A percentile compares a stretch with the other conserved stretches of the same genome.
phyloP scores from a whole-genome alignment of 805 yeast species.

The Candida ulmi region DNA sequence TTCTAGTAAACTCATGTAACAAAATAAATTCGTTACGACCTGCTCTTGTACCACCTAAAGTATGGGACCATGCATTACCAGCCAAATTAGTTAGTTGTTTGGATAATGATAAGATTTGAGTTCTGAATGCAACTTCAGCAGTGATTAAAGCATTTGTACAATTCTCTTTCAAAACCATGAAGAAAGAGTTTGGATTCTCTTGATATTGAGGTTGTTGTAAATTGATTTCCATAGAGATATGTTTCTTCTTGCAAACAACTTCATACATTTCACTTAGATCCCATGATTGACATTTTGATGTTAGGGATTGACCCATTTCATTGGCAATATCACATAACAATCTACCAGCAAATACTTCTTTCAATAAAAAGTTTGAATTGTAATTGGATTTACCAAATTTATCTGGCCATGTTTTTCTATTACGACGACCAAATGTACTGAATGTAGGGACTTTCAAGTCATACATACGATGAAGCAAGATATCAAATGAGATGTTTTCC shows the following conservation, averaged over 20 bases:
- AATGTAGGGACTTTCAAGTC: slow-evolving; percentile 71
- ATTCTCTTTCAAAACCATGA: slow-evolving; percentile 69
- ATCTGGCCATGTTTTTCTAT: slow-evolving; percentile 73
- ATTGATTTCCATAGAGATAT: slow-evolving; percentile 65
- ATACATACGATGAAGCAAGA: slow-evolving; percentile 74
- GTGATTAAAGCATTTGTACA: slow-evolving; percentile 60
- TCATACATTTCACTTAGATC: slow-evolving; percentile 87
- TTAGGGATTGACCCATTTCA: slow-evolving; percentile 90
- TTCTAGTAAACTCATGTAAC: slow-evolving; percentile 81
- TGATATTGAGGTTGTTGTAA: slow-evolving; percentile 58
- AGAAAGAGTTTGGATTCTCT: slow-evolving; percentile 60
- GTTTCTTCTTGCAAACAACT: slow-evolving; percentile 63
- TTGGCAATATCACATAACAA: slow-evolving; percentile 89
- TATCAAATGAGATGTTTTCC: slow-evolving; percentile 73
- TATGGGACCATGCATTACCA: slow-evolving; percentile 96
- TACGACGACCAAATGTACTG: slow-evolving; percentile 79
- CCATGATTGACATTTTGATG: slow-evolving; percentile 92
- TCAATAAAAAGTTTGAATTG: slow-evolving; percentile 48
- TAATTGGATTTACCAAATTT: slow-evolving; percentile 51
- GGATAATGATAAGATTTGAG: slow-evolving; percentile 83
- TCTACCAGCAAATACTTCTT: slow-evolving; percentile 79
- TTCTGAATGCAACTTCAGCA: slow-evolving; percentile 73
- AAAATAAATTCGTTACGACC: slow-evolving; percentile 93
- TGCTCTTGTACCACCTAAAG: slow-evolving; percentile 90
- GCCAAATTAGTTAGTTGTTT: slow-evolving; percentile 90